Evolutionary conservation across 148 eudicot species (phyloP), one percentile per base, ranked within the genome.

Genomic region (Dysphania ambrosioides): DNA sequence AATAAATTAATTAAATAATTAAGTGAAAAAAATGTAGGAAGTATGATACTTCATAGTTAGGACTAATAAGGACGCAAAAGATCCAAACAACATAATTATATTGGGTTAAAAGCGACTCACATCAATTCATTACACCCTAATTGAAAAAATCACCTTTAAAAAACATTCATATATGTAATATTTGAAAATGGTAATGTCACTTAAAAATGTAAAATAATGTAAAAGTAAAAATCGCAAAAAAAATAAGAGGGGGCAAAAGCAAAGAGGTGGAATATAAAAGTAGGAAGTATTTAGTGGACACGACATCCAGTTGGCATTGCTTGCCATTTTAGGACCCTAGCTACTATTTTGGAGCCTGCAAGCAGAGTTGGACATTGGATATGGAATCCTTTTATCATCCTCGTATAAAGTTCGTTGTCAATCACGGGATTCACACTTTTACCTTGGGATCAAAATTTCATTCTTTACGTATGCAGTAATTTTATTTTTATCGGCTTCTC

Each of bases 241-340:
- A 76, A 47, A 77, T 29, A 30, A 42, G 18, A 32, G 41, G 12
- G 21, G 29, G 8, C 6, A 6, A 44, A 11, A 19, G 21, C n/a
- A 18, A 65, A 16, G 3, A 47, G 4, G 15, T 2, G 21, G 15
- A 47, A 47, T 16, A 47, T 13, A 44, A 44, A 0, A 44, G 12
- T 8, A 44, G 13, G 3, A 11, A 47, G n/a, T 2, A 35, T 23
- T 10, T 5, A 65, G 70, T 74, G 62, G 70, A 49, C 61, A 74
- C 18, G 58, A 63, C 71, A 68, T 27, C 44, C 35, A 79, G 38
- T 74, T 61, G 70, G 63, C 16, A 68, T 49, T 74, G 75, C 49
- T 75, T 75, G 78, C 79, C 79, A 79, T 63, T 70, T 40, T 70
- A 79, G 72, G 66, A 71, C 26, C 57, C 66, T 65, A 67, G 59